Evolutionary conservation across 768 basidiomycete species (phyloP).

Genomic region (Pholiota microspora): DNA sequence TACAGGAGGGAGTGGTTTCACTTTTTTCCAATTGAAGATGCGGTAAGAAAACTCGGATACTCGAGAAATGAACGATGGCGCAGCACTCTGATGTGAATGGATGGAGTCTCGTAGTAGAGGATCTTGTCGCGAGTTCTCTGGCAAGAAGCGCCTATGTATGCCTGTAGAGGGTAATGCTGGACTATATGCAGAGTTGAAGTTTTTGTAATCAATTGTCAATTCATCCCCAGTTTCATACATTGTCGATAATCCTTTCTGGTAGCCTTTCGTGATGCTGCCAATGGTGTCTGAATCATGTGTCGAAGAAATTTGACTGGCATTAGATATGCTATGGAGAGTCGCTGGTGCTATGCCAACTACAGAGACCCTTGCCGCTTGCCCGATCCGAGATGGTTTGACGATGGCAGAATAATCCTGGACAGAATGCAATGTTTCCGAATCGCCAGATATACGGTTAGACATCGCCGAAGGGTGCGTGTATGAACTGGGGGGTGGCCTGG

Average conservation of each 20-base stretch:
- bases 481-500: constrained; percentile 32
- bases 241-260: constrained; percentile 21
- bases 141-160: constrained; percentile 9
- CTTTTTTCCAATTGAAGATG: constrained; percentile 39
- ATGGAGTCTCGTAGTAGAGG: constrained; percentile 35
- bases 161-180: constrained; percentile 13
- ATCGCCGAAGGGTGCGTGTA: constrained; percentile 27
- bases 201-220: constrained; percentile 11
- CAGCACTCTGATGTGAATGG: constrained; percentile 44
- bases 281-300: constrained; percentile 20
- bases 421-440: constrained; percentile 40
- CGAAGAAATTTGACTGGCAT: constrained; percentile 17
- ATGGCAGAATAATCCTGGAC: constrained; percentile 23
- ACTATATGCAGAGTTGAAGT: constrained; percentile 5
- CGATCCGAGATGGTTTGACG: constrained; percentile 22
- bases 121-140: constrained; percentile 11
- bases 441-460: constrained; percentile 26
- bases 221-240: constrained; percentile 21
- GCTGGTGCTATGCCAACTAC: constrained; percentile 33
- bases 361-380: constrained; percentile 18
- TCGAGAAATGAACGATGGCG: constrained; percentile 51
- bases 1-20: constrained; percentile 60
- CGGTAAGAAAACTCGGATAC: constrained; percentile 40
- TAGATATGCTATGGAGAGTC: constrained; percentile 25
- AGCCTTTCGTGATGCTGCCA: constrained; percentile 19